Evolutionary conservation across 108 stramenopile species (phyloP).

Genomic region (Bacterosira constricta): DNA sequence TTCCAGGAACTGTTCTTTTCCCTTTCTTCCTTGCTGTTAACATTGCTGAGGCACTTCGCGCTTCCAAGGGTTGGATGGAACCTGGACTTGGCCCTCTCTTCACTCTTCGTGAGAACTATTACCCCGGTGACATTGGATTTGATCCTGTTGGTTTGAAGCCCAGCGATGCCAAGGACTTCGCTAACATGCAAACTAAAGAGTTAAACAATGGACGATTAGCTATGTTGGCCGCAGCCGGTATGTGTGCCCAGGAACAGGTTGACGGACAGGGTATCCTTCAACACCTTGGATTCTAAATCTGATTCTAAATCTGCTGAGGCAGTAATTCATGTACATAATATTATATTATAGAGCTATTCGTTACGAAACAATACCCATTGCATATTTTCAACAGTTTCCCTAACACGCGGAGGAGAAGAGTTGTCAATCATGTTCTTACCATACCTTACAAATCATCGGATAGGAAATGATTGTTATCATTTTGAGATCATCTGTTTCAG

Average conservation of each 20-base stretch:
- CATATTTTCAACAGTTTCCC: too few species aligned
- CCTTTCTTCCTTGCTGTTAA: slow-evolving; percentile 43
- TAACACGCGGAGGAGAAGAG: too few species aligned
- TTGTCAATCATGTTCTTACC: too few species aligned
- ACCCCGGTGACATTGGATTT: slow-evolving; percentile 62
- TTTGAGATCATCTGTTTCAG: too few species aligned
- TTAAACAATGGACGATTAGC: slow-evolving; percentile 64
- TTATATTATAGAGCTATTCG: too few species aligned
- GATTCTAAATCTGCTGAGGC: too few species aligned
- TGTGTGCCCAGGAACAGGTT: too few species aligned
- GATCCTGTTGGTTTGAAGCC: slow-evolving; percentile 65
- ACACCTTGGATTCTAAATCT: too few species aligned
- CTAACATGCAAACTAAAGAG: slow-evolving; percentile 35
- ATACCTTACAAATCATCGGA: too few species aligned
- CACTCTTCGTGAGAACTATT: slow-evolving; percentile 56
- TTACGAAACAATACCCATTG: too few species aligned
- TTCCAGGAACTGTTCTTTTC: slow-evolving; percentile 33
- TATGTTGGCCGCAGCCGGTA: slow-evolving; percentile 57
- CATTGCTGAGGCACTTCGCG: slow-evolving; percentile 44
- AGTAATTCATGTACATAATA: too few species aligned
- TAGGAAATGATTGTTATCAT: too few species aligned
- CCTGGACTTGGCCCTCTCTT: slow-evolving; percentile 39
- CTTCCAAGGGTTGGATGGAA: slow-evolving; percentile 36
- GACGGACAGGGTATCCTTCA: slow-evolving; percentile 36
- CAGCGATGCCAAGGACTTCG: slow-evolving; percentile 37